These are phyloP conservation scores for Brassica hybrid DNA, from an alignment of 441 rosid species.

Conservation along the genomic window DNA sequence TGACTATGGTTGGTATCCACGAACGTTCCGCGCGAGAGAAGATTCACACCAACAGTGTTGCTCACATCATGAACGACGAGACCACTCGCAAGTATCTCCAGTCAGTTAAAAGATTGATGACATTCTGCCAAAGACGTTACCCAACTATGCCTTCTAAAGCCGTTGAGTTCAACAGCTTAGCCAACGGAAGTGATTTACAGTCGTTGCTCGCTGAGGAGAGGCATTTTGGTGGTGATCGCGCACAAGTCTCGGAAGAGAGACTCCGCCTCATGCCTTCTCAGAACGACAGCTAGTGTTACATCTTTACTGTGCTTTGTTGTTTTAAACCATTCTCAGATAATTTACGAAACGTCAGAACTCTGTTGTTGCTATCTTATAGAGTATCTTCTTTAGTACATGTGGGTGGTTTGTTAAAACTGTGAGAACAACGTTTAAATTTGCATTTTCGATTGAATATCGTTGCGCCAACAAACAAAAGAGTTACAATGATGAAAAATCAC, in stretches of 20 bases:
- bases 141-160: slow-evolving; percentile 93
- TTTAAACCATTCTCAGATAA: not conserved
- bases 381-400: too few relatives aligned
- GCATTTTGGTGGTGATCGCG: slow-evolving; percentile 46
- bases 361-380: not conserved
- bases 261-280: slow-evolving; percentile 76
- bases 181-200: slow-evolving; percentile 88
- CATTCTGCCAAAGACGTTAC: slow-evolving; percentile 88
- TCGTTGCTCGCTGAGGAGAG: slow-evolving; percentile 82
- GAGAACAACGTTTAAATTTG: too few relatives aligned
- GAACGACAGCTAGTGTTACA: slow-evolving; percentile 45
- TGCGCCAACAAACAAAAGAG: too few relatives aligned
- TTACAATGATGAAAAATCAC: too few relatives aligned
- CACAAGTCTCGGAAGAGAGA: slow-evolving; percentile 50
- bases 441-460: too few relatives aligned
- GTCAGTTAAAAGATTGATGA: slow-evolving; percentile 88
- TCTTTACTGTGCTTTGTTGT: not conserved
- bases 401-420: too few relatives aligned
- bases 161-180: slow-evolving; percentile 95
- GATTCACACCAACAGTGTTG: too few relatives aligned
- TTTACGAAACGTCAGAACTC: not conserved
- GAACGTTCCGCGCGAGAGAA: too few relatives aligned
- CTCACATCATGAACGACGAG: too few relatives aligned
- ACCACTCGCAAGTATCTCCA: slow-evolving; percentile 95
- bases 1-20: slow-evolving; percentile 99